Evolutionary conservation across 306 rosid genomes (phyloP), one percentile per base, ranked within the genome.

Genomic region (Pyrus bretschneideri): DNA sequence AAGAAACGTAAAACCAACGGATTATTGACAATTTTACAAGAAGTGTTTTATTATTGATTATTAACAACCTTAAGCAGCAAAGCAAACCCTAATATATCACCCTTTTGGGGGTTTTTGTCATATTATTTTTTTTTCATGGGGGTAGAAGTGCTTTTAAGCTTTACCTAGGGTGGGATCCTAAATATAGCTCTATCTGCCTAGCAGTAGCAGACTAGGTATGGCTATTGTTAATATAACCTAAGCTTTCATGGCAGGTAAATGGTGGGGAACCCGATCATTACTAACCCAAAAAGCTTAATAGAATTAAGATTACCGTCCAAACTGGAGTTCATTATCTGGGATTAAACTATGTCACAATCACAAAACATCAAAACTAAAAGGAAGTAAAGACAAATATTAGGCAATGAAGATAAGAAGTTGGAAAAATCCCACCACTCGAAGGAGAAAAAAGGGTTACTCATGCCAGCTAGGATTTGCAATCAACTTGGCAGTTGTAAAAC

Each of bases 191-290:
- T 9, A 60, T 59, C 69, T 40, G 60, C 70, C n/a, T 11, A 35
- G 31, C 21, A 55, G 33, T 9, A 14, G n/a, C 21, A 3, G 13
- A 1, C 49, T 71, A 42, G 67, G 58, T 73, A 17, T 11, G 69
- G 77, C 21, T 60, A 42, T 73, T 15, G 2, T 38, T 18, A 60
- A 73, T 60, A 19, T 38, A 44, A 29, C 15, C 38, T 15, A 44
- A 29, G 45, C 62, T 62, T 61, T 74, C 61, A 11, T 29, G 70
- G 60, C 70, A 45, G 70, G 61, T 74, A 29, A 51, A 42, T 45
- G 70, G 78, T 61, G 59, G 70, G 44, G 46, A 62, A 44, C 30
- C 70, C 23, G 69, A 74, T 27, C 30, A 74, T 74, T 74, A 45
- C 70, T 74, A 44, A 45, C 70, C 45, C 70, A 44, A 44, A 44